Evolutionary conservation across 2,329 filamentous ascomycete species (phyloP), one percentile per base, ranked within the genome.

Genomic region (Nigrospora sphaerica): DNA sequence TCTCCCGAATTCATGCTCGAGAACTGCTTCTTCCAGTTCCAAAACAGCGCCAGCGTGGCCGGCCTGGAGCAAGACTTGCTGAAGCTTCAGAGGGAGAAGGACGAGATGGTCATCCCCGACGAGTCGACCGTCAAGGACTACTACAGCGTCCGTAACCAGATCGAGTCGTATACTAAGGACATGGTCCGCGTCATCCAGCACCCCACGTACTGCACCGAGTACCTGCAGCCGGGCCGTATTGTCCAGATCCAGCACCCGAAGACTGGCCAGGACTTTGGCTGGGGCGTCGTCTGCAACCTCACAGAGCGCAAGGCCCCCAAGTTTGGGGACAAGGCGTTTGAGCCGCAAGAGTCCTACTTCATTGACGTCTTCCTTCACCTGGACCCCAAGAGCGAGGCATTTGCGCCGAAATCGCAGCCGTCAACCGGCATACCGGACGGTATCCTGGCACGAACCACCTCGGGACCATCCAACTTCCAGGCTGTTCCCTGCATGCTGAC

Each of bases 1-100:
- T 97, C 91, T 10, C 93, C 95, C 2, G 92, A 98, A 59, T 97
- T 88, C 61, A 98, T 98, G 93, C 74, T 98, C n/a, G 91, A 97
- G 71, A 81, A 86, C 55, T 98, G 93, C 62, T 98, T 98, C 72
- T 95, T 88, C 66, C 93, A 98, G 66, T 98, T 98, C 69, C 93
- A 98, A 64, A 97, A 95, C 58, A 88, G 88, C 2, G 87, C 92
- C 12, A 90, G 86, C 55, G 89, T 96, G 10, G 86, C 87, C 17
- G 75, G 77, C 12, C 68, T 97, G 18, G 93, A 98, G 66, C 88
- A 87, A 63, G 85, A 95, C 54, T 72, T 97, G 49, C 80, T 82
- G 61, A 77, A 86, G 40, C 69, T 96, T 32, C 90, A 96, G 63
- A 78, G 80, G 49, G 80, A 92, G 63, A 81, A 82, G 50, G 80